These are phyloP conservation scores for Epichloe gansuensis DNA, from an alignment of 2,329 filamentous ascomycete species.

Conservation along the genomic window DNA sequence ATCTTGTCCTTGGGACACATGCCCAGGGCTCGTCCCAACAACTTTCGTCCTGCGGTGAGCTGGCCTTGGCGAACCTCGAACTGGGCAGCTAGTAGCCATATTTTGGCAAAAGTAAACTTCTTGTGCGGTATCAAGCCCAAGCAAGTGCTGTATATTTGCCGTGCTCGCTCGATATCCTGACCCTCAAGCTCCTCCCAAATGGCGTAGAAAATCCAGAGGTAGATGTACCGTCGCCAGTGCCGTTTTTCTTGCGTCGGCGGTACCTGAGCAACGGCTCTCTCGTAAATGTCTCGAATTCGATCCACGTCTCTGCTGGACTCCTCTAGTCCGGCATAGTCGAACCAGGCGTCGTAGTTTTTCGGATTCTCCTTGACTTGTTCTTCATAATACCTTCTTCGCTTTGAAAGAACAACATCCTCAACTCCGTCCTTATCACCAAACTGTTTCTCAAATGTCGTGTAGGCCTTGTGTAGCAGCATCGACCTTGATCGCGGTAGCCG, in stretches of 20 bases:
- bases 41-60: conserved; percentile 69
- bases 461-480: conserved; percentile 75
- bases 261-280: conserved; percentile 87
- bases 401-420: conserved; percentile 90
- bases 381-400: conserved; percentile 85
- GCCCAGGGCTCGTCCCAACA: conserved; percentile 78
- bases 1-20: conserved; percentile 94
- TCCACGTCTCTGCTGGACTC: conserved; percentile 74
- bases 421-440: conserved; percentile 89
- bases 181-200: conserved; percentile 86
- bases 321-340: conserved; percentile 85
- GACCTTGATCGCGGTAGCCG: conserved; percentile 81
- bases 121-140: conserved; percentile 84
- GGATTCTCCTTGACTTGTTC: conserved; percentile 87
- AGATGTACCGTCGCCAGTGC: conserved; percentile 95
- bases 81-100: conserved; percentile 88
- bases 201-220: conserved; percentile 95
- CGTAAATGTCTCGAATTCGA: conserved; percentile 82
- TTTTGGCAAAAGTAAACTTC: conserved; percentile 92
- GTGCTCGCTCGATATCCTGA: conserved; percentile 63
- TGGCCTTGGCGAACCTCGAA: conserved; percentile 86
- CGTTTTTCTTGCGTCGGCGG: conserved; percentile 93
- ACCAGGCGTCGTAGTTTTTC: conserved; percentile 95
- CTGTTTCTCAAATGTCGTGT: conserved; percentile 97
- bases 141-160: conserved; percentile 84